These are phyloP conservation scores for Durotheca rogersii DNA, from an alignment of 495 filamentous ascomycete species.

Conservation along the genomic window DNA sequence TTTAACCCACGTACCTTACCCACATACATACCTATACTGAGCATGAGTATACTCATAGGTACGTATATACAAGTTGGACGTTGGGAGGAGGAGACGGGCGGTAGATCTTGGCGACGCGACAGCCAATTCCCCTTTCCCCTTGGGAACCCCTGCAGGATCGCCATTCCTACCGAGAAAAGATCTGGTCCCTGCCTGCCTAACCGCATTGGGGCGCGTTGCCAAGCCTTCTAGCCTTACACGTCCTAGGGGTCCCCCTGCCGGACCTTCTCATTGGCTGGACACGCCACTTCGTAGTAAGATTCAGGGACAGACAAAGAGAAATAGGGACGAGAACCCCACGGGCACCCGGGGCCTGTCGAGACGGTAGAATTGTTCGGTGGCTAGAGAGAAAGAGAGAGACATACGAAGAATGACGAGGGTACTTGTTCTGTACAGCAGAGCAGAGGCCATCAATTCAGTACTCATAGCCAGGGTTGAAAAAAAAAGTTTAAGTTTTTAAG, in stretches of 20 bases:
- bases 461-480: no score
- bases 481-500: no score
- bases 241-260: constrained; percentile 17
- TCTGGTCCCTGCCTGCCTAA: constrained; percentile 9
- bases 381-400: no score
- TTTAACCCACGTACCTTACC: not conserved
- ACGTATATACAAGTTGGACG: no score
- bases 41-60: no score
- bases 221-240: constrained; percentile 5
- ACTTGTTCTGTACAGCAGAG: no score
- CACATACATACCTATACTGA: not conserved
- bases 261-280: constrained; percentile 13
- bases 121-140: no score
- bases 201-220: constrained; percentile 13
- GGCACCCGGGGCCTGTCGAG: constrained; percentile 6
- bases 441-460: no score
- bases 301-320: constrained; percentile 21
- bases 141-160: constrained; percentile 19
- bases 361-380: not conserved
- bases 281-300: not conserved
- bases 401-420: no score
- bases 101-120: constrained; percentile 14
- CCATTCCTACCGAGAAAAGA: constrained; percentile 26
- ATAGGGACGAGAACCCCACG: constrained; percentile 15
- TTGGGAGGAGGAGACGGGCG: constrained; percentile 7